Base-by-base conservation (phyloP, 768 basidiomycete genomes). In the Favolaschia claudopus region DNA sequence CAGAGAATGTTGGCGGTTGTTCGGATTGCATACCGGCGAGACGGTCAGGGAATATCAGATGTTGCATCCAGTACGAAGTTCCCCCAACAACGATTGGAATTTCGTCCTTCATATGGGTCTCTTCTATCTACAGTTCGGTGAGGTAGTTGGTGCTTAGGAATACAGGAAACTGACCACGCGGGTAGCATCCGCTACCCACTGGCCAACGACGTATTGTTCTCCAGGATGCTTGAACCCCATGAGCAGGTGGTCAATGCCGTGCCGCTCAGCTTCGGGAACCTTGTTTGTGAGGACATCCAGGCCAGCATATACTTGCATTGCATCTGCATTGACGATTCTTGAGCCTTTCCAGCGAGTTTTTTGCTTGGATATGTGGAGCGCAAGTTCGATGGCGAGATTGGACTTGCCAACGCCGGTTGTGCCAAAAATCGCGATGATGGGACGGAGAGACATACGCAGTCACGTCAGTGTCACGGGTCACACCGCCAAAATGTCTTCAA, bases 381-480 rank as follows among this genome's bases (percentile, higher is more conserved):
- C 96, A 15, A 99, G 83, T 57, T 97, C 89, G 20, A 99, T 85
- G 5, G 92, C 92, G 8, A 99, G 82, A 54, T 92, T 91, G 13
- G 95, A 96, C 76, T 99, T 99, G 47, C 97, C 97, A 15, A 96
- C 95, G 22, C 96, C 92, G 24, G 96, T 99, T 0, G 96, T 95
- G 31, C 96, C 96, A 58, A 93, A 93, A 48, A 99, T 87, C 17
- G 89, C 83, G 50, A 99, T 86, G 65, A 97, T 76, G 20, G 92
- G 91, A 28, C 79, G 80, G 37, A 83, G 67, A 56, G 82, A 70
- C 77, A 81, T 81, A 58, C 28, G 43, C 14, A 28, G 15, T 6
- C 13, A 22, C 12, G 22, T 45, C 19, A 22, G 32, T 13, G 15
- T 29, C 12, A 5, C n/a, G 19, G 15, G 36, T 24, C 48, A 22